Conservation (phyloP, 1,139 yeast genomes). For the Candida sp. region DNA sequence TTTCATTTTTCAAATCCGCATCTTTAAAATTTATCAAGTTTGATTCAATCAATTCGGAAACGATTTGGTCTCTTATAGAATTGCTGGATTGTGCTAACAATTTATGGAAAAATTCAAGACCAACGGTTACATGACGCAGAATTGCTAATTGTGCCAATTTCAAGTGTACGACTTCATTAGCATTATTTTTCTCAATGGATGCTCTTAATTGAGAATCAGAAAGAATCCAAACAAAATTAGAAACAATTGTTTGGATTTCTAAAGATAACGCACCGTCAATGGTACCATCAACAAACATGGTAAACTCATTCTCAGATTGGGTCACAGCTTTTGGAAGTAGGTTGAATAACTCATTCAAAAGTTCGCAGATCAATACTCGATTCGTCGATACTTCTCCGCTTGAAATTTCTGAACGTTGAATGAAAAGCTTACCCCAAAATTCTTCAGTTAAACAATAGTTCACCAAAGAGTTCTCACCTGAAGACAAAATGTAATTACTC, state of each 20-base stretch:
- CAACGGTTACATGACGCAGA: background rate
- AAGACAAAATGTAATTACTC: slow-evolving; percentile 36
- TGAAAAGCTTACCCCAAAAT: background rate
- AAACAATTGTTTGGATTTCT: background rate
- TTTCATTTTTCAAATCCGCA: slow-evolving; percentile 12
- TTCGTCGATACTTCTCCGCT: background rate
- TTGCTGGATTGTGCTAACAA: background rate
- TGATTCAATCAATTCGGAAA: slow-evolving; percentile 13
- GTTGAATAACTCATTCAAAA: slow-evolving; percentile 1
- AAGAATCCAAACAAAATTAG: slow-evolving; percentile 2
- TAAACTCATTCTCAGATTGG: background rate
- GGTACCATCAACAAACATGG: background rate
- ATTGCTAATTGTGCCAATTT: background rate
- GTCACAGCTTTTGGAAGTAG: background rate
- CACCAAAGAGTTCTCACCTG: slow-evolving; percentile 1
- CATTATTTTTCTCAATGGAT: background rate
- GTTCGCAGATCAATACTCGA: background rate
- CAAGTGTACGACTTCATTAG: background rate
- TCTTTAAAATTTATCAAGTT: slow-evolving; percentile 20
- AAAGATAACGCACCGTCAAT: background rate
- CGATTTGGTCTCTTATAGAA: slow-evolving; percentile 2
- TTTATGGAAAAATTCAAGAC: background rate
- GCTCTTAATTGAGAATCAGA: background rate
- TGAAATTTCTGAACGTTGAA: background rate
- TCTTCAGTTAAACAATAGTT: background rate